Percentiles rank a stretch among this genome's conserved stretches.
Conservation (phyloP, 345 rosid species). For the Triadica sebifera region DNA sequence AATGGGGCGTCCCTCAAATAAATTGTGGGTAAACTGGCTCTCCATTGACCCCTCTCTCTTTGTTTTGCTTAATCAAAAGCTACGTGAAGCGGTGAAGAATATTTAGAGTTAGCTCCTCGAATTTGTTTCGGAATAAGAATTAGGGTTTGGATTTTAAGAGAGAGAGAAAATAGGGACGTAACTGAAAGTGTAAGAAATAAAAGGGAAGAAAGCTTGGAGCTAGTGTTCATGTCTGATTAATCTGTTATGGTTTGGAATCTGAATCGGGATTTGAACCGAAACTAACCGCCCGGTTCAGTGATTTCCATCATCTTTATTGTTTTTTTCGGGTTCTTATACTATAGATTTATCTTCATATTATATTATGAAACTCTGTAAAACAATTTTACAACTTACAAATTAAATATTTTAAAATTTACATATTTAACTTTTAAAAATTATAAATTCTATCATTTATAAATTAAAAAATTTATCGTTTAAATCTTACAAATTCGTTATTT, state of each 20-base stretch:
- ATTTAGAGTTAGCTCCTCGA: not conserved
- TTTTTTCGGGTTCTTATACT: too few relatives aligned
- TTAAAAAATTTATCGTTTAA: too few relatives aligned
- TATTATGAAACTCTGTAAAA: too few relatives aligned
- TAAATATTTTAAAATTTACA: too few relatives aligned
- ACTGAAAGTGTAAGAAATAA: not conserved
- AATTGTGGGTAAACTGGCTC: slow-evolving; percentile 46
- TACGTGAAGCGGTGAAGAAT: not conserved
- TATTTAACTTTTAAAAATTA: too few relatives aligned
- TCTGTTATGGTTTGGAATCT: not conserved
- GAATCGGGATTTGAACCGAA: not conserved
- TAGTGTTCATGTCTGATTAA: slow-evolving; percentile 3
- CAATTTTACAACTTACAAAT: too few relatives aligned
- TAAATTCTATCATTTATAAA: too few relatives aligned
- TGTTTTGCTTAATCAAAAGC: not conserved
- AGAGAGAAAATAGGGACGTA: too few relatives aligned
- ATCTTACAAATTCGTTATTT: too few relatives aligned
- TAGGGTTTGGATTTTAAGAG: not conserved
- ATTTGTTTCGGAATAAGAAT: not conserved
- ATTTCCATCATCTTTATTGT: too few relatives aligned
- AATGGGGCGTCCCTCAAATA: slow-evolving; percentile 76
- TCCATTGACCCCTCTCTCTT: slow-evolving; percentile 29
- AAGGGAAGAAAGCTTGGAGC: not conserved
- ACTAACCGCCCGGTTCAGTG: not conserved
- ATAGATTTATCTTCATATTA: too few relatives aligned